Conservation (phyloP, 1,139 yeast genomes). For the Hansenula lynferdii region DNA sequence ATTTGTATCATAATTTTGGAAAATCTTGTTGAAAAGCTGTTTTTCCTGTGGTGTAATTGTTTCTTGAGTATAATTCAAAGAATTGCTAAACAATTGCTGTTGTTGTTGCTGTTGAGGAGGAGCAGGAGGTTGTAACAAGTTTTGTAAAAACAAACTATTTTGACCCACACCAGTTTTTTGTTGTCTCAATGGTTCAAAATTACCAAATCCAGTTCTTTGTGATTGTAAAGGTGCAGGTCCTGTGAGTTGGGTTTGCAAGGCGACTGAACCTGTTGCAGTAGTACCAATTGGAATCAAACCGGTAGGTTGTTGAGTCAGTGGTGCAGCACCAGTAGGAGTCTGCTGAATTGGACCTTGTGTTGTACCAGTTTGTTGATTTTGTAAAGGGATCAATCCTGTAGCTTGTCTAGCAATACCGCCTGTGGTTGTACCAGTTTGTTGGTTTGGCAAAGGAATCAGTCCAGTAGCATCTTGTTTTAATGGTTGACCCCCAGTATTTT, state of each 20-base stretch:
- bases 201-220: slow-evolving; percentile 32
- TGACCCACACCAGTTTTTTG: slow-evolving; percentile 54
- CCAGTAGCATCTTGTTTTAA: slow-evolving; percentile 27
- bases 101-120: slow-evolving; percentile 23
- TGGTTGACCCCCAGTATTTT: slow-evolving; percentile 30
- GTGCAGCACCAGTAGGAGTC: not conserved
- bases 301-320: slow-evolving; percentile 31
- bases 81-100: slow-evolving; percentile 25
- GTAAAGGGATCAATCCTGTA: slow-evolving; percentile 23
- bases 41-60: slow-evolving; percentile 83
- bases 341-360: slow-evolving; percentile 20
- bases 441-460: slow-evolving; percentile 22
- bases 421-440: slow-evolving; percentile 8
- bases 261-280: slow-evolving; percentile 33
- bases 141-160: slow-evolving; percentile 36
- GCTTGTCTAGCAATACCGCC: slow-evolving; percentile 24
- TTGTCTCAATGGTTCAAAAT: slow-evolving; percentile 18
- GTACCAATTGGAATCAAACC: slow-evolving; percentile 28
- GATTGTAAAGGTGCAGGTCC: slow-evolving; percentile 13
- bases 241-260: slow-evolving; percentile 9
- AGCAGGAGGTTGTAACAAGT: slow-evolving; percentile 25
- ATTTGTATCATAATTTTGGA: slow-evolving; percentile 77
- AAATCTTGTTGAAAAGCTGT: slow-evolving; percentile 79
- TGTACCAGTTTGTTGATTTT: slow-evolving; percentile 31
- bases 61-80: slow-evolving; percentile 43